These are phyloP conservation scores for Chlamydomonas sphaeroides DNA, from an alignment of 139 green algal genomes.

Conservation along the genomic window DNA sequence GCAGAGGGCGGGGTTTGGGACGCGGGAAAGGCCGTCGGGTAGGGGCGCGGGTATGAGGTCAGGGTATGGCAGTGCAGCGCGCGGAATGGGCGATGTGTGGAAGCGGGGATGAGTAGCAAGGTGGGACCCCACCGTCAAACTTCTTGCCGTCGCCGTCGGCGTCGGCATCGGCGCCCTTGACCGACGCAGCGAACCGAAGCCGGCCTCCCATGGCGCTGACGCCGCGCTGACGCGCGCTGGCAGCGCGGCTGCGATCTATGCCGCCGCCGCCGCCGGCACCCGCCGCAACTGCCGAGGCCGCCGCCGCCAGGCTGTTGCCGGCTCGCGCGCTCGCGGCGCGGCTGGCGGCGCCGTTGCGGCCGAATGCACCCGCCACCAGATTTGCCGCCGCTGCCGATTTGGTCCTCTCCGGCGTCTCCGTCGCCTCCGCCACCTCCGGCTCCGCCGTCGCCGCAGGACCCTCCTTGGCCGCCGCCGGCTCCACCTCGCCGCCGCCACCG, in stretches of 20 bases:
- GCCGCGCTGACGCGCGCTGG: neutral
- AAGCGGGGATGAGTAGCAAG: too few relatives aligned
- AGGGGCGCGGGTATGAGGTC: too few relatives aligned
- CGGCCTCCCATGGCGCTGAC: conserved; percentile 5
- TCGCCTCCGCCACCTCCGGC: neutral
- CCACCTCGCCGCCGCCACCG: neutral
- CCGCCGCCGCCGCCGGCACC: too few relatives aligned
- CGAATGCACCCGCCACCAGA: neutral
- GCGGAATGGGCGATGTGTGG: too few relatives aligned
- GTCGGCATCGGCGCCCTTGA: neutral
- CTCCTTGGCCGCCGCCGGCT: neutral
- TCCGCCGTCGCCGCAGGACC: neutral
- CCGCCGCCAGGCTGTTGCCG: too few relatives aligned
- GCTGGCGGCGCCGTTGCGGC: neutral
- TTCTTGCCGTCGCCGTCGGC: neutral
- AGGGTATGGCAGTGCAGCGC: too few relatives aligned
- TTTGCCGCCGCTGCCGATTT: neutral
- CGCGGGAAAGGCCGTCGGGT: too few relatives aligned
- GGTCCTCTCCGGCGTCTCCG: neutral
- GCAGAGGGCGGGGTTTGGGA: too few relatives aligned
- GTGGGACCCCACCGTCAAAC: too few relatives aligned
- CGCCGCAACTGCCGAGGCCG: too few relatives aligned
- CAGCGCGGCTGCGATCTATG: too few relatives aligned
- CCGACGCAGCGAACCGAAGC: conserved; percentile 1
- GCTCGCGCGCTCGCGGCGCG: too few relatives aligned